phyloP scores from a whole-genome alignment of 345 rosid species.

The Euphorbia peplus region DNA sequence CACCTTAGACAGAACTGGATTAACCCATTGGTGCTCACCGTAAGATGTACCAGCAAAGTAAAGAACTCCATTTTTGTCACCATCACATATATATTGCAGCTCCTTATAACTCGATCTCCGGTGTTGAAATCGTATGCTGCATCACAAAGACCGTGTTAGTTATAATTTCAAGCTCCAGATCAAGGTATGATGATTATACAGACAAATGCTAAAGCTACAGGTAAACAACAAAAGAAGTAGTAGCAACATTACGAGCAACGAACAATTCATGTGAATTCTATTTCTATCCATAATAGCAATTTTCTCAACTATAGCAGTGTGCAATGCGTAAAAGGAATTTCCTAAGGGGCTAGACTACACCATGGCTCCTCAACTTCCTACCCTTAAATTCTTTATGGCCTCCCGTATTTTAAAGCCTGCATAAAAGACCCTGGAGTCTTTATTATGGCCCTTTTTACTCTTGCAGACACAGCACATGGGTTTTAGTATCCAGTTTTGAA shows the following conservation, averaged over 20 bases:
- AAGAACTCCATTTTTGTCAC: conserved; percentile 96
- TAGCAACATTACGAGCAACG: neutral
- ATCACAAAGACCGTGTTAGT: conserved; percentile 12
- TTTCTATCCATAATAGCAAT: neutral
- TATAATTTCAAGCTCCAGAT: neutral
- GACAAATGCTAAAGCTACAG: neutral
- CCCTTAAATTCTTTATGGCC: too few relatives aligned
- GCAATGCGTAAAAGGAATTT: too few relatives aligned
- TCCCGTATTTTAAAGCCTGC: too few relatives aligned
- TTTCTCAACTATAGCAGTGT: neutral
- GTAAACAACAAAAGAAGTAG: too few relatives aligned
- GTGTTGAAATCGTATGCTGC: conserved; percentile 62
- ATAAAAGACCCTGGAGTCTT: too few relatives aligned
- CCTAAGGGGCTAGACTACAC: too few relatives aligned
- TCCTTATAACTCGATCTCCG: conserved; percentile 91
- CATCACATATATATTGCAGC: conserved; percentile 92
- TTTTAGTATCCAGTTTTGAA: too few relatives aligned
- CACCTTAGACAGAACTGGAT: conserved; percentile 90
- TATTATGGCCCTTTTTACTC: too few relatives aligned
- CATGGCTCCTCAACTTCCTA: too few relatives aligned
- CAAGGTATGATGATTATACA: neutral
- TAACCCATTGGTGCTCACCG: conserved; percentile 94
- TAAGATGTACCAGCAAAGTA: conserved; percentile 85
- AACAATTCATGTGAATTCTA: neutral
- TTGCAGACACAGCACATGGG: too few relatives aligned